Conservation (phyloP, 179 eudicot genomes). For the Heliamphora pulchella region DNA sequence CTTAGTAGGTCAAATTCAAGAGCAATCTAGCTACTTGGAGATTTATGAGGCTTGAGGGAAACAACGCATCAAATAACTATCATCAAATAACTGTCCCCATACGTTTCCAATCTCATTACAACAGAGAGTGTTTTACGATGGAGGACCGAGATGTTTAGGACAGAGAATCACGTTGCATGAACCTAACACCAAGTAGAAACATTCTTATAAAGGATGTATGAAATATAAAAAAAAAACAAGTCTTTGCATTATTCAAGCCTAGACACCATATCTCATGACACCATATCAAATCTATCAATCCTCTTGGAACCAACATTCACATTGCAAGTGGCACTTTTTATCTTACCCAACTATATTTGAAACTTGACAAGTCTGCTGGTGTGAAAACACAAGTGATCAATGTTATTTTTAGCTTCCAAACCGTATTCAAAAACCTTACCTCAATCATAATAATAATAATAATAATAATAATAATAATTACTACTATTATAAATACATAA, state of each 20-base stretch:
- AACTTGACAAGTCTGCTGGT: slow-evolving; percentile 14
- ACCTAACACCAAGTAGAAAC: not conserved
- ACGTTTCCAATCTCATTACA: too few relatives aligned
- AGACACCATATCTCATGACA: not conserved
- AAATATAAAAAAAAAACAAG: not conserved
- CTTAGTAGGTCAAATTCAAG: too few relatives aligned
- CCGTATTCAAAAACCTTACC: not conserved
- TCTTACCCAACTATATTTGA: not conserved
- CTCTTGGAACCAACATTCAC: not conserved
- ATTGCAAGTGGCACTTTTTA: not conserved
- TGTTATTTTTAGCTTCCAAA: slow-evolving; percentile 5
- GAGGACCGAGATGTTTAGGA: too few relatives aligned
- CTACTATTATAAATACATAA: too few relatives aligned
- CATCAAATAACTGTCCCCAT: too few relatives aligned
- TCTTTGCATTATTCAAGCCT: slow-evolving; percentile 6
- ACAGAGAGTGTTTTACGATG: too few relatives aligned
- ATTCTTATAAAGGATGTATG: not conserved
- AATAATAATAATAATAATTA: not conserved
- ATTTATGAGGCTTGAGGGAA: too few relatives aligned
- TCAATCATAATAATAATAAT: not conserved
- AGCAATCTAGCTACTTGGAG: too few relatives aligned
- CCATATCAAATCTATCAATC: not conserved
- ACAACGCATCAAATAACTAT: too few relatives aligned
- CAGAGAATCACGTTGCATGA: too few relatives aligned
- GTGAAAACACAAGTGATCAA: not conserved